Evolutionary conservation across 768 basidiomycete species (phyloP).

Genomic region (Suillus decipiens): DNA sequence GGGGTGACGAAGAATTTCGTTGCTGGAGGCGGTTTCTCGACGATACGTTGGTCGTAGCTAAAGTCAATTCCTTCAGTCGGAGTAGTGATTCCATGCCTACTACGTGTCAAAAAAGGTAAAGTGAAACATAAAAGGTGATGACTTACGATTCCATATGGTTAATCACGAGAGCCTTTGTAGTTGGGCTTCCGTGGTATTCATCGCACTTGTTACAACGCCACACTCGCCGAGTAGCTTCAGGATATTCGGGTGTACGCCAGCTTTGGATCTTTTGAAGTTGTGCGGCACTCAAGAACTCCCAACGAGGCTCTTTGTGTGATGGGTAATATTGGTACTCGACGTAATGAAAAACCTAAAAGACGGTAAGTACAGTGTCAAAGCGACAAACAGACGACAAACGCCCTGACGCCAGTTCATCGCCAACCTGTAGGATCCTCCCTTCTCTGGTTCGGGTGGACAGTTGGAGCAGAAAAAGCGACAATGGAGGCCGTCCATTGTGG

Average conservation of each 20-base stretch:
- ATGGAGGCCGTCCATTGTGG: neutral
- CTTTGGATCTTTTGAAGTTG: neutral
- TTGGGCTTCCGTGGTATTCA: accelerated
- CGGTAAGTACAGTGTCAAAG: neutral
- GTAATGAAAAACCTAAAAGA: slow-evolving; percentile 7
- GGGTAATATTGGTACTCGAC: neutral
- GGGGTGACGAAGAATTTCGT: neutral
- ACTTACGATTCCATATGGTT: neutral
- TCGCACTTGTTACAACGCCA: slow-evolving; percentile 3
- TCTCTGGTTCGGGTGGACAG: neutral
- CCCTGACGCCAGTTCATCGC: slow-evolving; percentile 3
- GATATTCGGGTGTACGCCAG: neutral
- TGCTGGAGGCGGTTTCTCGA: neutral
- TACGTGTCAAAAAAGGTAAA: neutral
- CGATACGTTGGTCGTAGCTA: neutral
- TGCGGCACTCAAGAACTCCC: neutral
- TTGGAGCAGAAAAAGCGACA: slow-evolving; percentile 1
- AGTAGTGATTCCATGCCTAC: neutral
- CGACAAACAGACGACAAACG: neutral
- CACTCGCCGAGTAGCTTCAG: neutral
- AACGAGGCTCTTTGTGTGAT: neutral
- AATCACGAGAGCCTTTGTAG: neutral
- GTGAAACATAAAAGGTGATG: neutral
- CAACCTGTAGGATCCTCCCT: neutral
- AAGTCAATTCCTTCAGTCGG: neutral